These are phyloP conservation scores for Benincasa hispida DNA, from an alignment of 306 rosid species.

Conservation along the genomic window DNA sequence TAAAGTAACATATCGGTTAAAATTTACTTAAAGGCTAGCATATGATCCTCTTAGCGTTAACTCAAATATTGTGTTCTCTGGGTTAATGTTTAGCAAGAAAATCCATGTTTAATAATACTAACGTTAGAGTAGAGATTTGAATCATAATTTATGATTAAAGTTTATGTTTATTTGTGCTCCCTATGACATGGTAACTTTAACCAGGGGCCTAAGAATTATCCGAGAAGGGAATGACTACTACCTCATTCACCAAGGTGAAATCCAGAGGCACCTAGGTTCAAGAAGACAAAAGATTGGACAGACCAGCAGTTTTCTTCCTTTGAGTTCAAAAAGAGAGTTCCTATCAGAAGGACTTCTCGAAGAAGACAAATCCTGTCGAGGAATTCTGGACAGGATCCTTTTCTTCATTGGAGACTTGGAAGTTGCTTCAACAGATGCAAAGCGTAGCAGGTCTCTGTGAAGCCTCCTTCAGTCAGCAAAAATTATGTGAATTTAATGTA, in stretches of 20 bases:
- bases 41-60: background rate
- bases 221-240: slow-evolving; percentile 61
- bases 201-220: slow-evolving; percentile 61
- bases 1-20: background rate
- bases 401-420: slow-evolving; percentile 76
- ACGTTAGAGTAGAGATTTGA: background rate
- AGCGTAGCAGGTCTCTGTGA: slow-evolving; percentile 38
- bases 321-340: slow-evolving; percentile 18
- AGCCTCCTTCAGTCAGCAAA: background rate
- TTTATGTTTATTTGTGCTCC: background rate
- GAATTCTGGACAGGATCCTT: slow-evolving; percentile 61
- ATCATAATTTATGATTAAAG: background rate
- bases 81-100: background rate
- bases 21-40: background rate
- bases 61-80: background rate
- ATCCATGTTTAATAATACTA: background rate
- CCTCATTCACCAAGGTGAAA: slow-evolving; percentile 70
- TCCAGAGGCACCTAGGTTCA: slow-evolving; percentile 51
- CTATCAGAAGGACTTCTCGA: slow-evolving; percentile 19
- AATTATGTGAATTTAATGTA: background rate
- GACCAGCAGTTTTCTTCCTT: slow-evolving; percentile 1
- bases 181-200: background rate
- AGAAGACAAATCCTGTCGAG: slow-evolving; percentile 34
- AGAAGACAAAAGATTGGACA: slow-evolving; percentile 24
- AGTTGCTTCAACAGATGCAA: slow-evolving; percentile 56